Conservation (phyloP, 805 yeast genomes). For the Schwanniomyces pseudopolymorphus region DNA sequence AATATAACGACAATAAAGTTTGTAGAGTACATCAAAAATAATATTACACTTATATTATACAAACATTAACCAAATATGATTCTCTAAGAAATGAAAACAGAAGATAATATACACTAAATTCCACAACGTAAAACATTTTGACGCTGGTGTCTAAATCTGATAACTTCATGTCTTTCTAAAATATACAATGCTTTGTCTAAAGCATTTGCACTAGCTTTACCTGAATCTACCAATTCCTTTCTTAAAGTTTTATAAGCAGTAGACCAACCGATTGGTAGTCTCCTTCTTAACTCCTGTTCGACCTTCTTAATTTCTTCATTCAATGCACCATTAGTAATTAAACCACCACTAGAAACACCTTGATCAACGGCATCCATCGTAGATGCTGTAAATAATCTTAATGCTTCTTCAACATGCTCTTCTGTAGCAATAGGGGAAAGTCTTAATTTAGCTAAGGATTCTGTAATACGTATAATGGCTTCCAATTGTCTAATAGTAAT, state of each 20-base stretch:
- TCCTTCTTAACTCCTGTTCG: constrained; percentile 81
- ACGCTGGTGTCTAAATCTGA: constrained; percentile 84
- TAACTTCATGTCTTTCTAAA: constrained; percentile 82
- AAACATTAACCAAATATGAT: not conserved
- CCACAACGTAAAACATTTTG: constrained; percentile 77
- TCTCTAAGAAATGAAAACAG: not conserved
- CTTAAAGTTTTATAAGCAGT: constrained; percentile 82
- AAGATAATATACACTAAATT: constrained; percentile 32
- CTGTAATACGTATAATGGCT: constrained; percentile 94
- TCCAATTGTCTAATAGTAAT: constrained; percentile 97
- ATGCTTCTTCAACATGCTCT: constrained; percentile 93
- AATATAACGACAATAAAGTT: too few relatives aligned
- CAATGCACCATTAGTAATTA: constrained; percentile 54
- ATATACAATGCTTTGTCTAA: constrained; percentile 80
- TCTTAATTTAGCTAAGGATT: constrained; percentile 84
- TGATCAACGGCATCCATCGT: constrained; percentile 93
- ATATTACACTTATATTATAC: not conserved
- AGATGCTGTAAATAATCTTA: constrained; percentile 90
- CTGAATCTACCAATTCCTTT: constrained; percentile 74
- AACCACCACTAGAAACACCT: constrained; percentile 47
- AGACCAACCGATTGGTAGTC: constrained; percentile 96
- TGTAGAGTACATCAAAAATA: too few relatives aligned
- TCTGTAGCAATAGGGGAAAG: constrained; percentile 81
- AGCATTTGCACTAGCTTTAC: constrained; percentile 64
- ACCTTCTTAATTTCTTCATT: constrained; percentile 73